Percentiles rank a stretch among this genome's conserved stretches.
phyloP scores from a whole-genome alignment of 495 filamentous ascomycete genomes.

The Aspergillus kassunensis region DNA sequence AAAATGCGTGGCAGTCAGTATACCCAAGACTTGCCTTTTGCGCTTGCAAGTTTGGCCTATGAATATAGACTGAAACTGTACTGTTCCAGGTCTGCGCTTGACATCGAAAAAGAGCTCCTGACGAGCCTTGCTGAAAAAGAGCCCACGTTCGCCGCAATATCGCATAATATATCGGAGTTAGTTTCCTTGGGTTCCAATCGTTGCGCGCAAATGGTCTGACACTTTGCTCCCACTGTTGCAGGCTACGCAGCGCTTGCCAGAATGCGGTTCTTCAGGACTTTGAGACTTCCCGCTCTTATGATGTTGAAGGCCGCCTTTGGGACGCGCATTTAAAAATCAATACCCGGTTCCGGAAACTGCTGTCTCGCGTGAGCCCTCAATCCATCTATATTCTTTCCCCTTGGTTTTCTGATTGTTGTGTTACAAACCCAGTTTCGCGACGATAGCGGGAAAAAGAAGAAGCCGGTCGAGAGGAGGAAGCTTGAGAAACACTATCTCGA shows the following conservation, averaged over 20 bases:
- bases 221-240: conserved; percentile 29
- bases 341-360: conserved; percentile 63
- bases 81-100: conserved; percentile 39
- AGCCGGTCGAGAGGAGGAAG: conserved; percentile 73
- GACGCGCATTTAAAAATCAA: conserved; percentile 73
- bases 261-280: conserved; percentile 70
- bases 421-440: conserved; percentile 44
- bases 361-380: conserved; percentile 43
- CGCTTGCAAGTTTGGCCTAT: background rate
- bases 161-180: conserved; percentile 57
- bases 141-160: conserved; percentile 53
- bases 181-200: conserved; percentile 20
- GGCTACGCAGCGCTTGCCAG: conserved; percentile 67
- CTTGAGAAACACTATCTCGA: conserved; percentile 71
- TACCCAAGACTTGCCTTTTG: conserved; percentile 9
- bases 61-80: conserved; percentile 21
- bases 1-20: conserved; percentile 51
- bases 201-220: conserved; percentile 23
- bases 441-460: conserved; percentile 56
- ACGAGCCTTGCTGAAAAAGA: conserved; percentile 50
- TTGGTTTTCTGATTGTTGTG: conserved; percentile 11
- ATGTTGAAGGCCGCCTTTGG: conserved; percentile 74
- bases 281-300: conserved; percentile 56
- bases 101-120: conserved; percentile 45
- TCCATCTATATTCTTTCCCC: background rate